Conservation (phyloP, 2,329 filamentous ascomycete genomes). For the Pseudogymnoascus sp. region DNA sequence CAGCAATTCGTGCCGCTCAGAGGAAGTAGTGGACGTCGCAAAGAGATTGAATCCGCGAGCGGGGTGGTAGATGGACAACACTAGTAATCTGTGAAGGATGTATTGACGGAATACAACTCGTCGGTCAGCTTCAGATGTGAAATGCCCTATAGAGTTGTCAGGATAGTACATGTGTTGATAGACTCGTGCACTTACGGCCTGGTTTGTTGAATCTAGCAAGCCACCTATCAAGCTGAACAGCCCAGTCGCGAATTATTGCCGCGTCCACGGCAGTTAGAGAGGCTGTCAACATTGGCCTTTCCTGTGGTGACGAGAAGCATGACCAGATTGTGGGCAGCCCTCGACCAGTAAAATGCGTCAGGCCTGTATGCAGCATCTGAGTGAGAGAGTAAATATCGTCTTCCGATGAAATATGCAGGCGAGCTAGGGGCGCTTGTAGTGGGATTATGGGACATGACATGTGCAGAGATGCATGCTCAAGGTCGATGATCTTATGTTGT, state of each 20-base stretch:
- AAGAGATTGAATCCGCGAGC: constrained; percentile 34
- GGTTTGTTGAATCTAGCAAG: constrained; percentile 31
- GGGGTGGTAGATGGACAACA: constrained; percentile 37
- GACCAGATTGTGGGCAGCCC: constrained; percentile 38
- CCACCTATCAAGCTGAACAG: constrained; percentile 35
- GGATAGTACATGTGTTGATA: not conserved
- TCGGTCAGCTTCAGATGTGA: constrained; percentile 29
- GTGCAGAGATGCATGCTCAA: constrained; percentile 37
- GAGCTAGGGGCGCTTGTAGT: constrained; percentile 31
- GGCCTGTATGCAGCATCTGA: constrained; percentile 38
- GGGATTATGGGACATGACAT: constrained; percentile 36
- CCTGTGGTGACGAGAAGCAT: constrained; percentile 27
- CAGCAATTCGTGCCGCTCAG: constrained; percentile 35
- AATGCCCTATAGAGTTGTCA: constrained; percentile 13
- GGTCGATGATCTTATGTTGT: constrained; percentile 32
- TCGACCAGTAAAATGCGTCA: constrained; percentile 36
- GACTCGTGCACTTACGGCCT: not conserved
- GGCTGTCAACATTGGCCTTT: constrained; percentile 18
- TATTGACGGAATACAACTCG: constrained; percentile 35
- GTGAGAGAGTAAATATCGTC: constrained; percentile 36
- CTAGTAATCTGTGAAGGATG: constrained; percentile 34
- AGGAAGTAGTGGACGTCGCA: constrained; percentile 31
- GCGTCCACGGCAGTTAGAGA: constrained; percentile 33
- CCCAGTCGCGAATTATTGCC: constrained; percentile 37
- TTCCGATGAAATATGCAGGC: constrained; percentile 31